phyloP scores from a whole-genome alignment of 2,329 filamentous ascomycete species.

The Coleophoma cylindrospora region DNA sequence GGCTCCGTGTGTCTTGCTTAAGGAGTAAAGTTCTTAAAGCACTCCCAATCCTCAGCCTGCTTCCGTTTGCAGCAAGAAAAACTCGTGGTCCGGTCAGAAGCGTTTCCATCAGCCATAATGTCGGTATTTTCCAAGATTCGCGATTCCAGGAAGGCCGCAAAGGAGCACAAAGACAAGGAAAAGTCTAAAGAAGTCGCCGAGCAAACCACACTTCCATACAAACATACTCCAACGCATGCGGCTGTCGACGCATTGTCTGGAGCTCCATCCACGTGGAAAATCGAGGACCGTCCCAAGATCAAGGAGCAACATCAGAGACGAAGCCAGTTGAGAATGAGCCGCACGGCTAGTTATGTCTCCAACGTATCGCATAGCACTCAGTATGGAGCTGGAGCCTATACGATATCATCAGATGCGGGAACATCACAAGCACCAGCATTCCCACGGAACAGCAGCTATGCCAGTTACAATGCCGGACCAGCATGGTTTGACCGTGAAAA shows the following conservation, averaged over 20 bases:
- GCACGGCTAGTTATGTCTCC: constrained; percentile 18
- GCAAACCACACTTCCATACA: constrained; percentile 38
- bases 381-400: neutral
- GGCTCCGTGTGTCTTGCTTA: constrained; percentile 2
- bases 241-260: constrained; percentile 51
- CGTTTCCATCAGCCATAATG: constrained; percentile 33
- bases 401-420: constrained; percentile 4
- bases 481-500: constrained; percentile 20
- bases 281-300: constrained; percentile 28
- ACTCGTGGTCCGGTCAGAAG: neutral
- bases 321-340: constrained; percentile 20
- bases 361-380: constrained; percentile 11
- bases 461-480: constrained; percentile 17
- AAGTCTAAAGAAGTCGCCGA: constrained; percentile 22
- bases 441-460: constrained; percentile 18
- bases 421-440: constrained; percentile 6
- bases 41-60: neutral
- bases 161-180: constrained; percentile 46
- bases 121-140: constrained; percentile 52
- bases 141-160: constrained; percentile 47
- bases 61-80: neutral
- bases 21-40: neutral
- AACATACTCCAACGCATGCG: constrained; percentile 57
- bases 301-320: constrained; percentile 22
- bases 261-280: constrained; percentile 46